phyloP scores from a whole-genome alignment of 2,329 filamentous ascomycete genomes.

The Penicillium sp. region DNA sequence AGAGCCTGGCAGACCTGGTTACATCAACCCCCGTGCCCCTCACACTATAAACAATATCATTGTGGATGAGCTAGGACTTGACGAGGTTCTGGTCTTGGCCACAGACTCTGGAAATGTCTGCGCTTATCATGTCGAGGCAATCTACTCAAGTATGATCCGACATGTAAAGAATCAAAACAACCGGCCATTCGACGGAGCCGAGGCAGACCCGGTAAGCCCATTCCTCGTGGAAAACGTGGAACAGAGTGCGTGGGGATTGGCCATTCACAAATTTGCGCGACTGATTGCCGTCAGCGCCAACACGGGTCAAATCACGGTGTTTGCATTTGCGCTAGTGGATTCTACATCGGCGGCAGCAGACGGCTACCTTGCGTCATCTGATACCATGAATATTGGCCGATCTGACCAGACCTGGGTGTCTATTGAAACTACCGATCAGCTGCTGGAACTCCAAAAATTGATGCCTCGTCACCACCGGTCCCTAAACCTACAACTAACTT shows the following conservation, averaged over 20 bases:
- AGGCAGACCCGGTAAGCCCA: slow-evolving; percentile 38
- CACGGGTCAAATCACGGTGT: slow-evolving; percentile 52
- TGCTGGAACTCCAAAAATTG: slow-evolving; percentile 26
- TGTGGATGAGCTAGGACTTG: slow-evolving; percentile 60
- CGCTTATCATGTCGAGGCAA: slow-evolving; percentile 59
- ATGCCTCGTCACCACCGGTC: slow-evolving; percentile 33
- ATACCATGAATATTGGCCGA: not conserved
- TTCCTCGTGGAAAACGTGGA: slow-evolving; percentile 75
- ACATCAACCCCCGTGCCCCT: slow-evolving; percentile 47
- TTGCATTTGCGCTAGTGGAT: slow-evolving; percentile 53
- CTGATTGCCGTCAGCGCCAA: slow-evolving; percentile 85
- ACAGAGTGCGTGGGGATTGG: slow-evolving; percentile 79
- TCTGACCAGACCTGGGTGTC: slow-evolving; percentile 32
- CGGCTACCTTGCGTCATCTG: slow-evolving; percentile 7
- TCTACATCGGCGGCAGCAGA: slow-evolving; percentile 20
- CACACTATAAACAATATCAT: slow-evolving; percentile 66
- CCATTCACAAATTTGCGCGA: slow-evolving; percentile 72
- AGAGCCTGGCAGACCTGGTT: slow-evolving; percentile 44
- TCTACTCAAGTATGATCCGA: slow-evolving; percentile 43
- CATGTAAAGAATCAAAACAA: slow-evolving; percentile 14
- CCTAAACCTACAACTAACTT: slow-evolving; percentile 40
- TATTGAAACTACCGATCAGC: slow-evolving; percentile 22
- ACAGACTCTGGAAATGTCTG: slow-evolving; percentile 72
- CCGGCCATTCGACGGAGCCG: slow-evolving; percentile 29
- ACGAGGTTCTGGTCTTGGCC: slow-evolving; percentile 62